phyloP scores from a whole-genome alignment of 495 filamentous ascomycete genomes.

The Astrothelium subdiscretum region DNA sequence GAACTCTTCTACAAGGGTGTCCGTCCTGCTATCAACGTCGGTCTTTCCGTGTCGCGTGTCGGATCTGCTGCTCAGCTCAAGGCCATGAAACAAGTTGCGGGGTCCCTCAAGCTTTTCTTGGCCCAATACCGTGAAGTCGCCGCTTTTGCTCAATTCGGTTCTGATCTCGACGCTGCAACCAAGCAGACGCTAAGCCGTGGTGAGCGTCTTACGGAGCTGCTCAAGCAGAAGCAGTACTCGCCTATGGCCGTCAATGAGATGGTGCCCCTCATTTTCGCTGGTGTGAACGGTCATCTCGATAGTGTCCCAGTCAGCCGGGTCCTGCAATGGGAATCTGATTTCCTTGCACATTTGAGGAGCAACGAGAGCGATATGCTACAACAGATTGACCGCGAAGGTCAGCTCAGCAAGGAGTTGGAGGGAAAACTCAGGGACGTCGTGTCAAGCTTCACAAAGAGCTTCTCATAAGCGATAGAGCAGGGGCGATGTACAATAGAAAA shows the following conservation, averaged over 20 bases:
- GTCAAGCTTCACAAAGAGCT: constrained; percentile 82
- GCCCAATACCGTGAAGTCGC: constrained; percentile 99
- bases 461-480: constrained; percentile 29
- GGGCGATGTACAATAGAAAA: neutral
- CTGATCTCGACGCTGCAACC: constrained; percentile 95
- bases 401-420: constrained; percentile 92
- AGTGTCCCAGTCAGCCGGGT: constrained; percentile 75
- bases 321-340: constrained; percentile 83
- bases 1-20: constrained; percentile 99
- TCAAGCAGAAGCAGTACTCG: constrained; percentile 99
- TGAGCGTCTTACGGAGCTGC: constrained; percentile 97
- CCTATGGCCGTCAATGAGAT: constrained; percentile 99
- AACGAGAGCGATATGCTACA: constrained; percentile 74
- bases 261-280: constrained; percentile 98
- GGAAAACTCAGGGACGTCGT: constrained; percentile 71
- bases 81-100: constrained; percentile 99
- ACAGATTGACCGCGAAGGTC: constrained; percentile 91
- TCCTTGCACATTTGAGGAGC: constrained; percentile 80
- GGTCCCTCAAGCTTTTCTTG: constrained; percentile 99
- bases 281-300: constrained; percentile 96
- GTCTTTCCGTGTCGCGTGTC: constrained; percentile 99
- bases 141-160: constrained; percentile 99
- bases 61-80: constrained; percentile 99
- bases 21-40: constrained; percentile 99
- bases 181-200: constrained; percentile 98